These are phyloP conservation scores for Mytilinidion resinicola DNA, from an alignment of 495 filamentous ascomycete genomes.

Conservation along the genomic window DNA sequence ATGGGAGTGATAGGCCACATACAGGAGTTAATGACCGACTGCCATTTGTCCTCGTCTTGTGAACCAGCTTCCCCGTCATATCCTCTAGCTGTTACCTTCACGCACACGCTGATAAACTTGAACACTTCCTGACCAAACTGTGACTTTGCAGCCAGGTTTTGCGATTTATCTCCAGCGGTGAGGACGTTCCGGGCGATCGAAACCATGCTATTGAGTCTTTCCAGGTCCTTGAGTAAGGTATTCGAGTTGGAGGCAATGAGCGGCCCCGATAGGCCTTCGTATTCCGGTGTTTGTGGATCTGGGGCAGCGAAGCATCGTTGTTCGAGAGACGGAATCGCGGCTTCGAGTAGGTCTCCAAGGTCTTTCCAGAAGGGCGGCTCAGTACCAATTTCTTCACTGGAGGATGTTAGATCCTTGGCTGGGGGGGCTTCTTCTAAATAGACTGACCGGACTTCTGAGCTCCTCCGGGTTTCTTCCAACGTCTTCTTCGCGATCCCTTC, in stretches of 20 bases:
- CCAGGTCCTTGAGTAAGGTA: constrained; percentile 70
- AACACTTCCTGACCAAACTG: constrained; percentile 78
- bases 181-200: constrained; percentile 80
- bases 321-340: constrained; percentile 35
- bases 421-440: no score
- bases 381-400: constrained; percentile 29
- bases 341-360: constrained; percentile 29
- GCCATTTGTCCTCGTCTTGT: constrained; percentile 60
- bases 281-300: constrained; percentile 34
- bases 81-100: constrained; percentile 80
- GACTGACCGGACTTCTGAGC: constrained; percentile 20
- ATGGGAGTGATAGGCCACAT: constrained; percentile 11
- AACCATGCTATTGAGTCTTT: constrained; percentile 76
- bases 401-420: not conserved
- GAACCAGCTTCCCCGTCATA: constrained; percentile 74
- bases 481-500: constrained; percentile 32
- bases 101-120: constrained; percentile 73
- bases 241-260: constrained; percentile 75
- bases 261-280: constrained; percentile 31
- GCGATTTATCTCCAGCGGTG: constrained; percentile 71
- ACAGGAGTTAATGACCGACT: constrained; percentile 53
- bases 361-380: constrained; percentile 33
- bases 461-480: constrained; percentile 25
- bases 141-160: constrained; percentile 76
- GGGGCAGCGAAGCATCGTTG: constrained; percentile 32